Evolutionary conservation across 176 grass and related monocot species (phyloP).

Genomic region (Secale cereale): DNA sequence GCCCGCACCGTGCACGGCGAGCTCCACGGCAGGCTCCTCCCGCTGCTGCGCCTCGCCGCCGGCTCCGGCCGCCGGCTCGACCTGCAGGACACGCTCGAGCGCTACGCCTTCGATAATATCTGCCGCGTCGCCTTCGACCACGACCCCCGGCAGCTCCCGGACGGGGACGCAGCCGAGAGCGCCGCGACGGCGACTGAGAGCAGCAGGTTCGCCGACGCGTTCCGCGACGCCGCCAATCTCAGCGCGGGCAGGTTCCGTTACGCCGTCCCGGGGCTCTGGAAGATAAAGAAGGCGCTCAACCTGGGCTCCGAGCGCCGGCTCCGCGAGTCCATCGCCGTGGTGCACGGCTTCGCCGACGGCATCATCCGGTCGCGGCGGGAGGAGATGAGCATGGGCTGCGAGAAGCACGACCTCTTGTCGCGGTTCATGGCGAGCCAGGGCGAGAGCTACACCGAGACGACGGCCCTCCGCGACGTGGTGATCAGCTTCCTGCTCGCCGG

Average conservation of each 20-base stretch:
- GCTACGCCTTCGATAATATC: not conserved
- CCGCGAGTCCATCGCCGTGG: slow-evolving; percentile 43
- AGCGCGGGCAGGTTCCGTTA: not conserved
- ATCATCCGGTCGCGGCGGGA: slow-evolving; percentile 42
- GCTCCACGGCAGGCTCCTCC: not conserved
- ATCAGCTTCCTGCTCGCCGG: slow-evolving; percentile 67
- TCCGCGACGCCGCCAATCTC: not conserved
- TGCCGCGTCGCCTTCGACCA: slow-evolving; percentile 11
- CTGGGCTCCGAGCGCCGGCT: slow-evolving; percentile 52
- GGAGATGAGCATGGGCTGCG: slow-evolving; percentile 11
- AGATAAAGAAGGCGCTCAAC: slow-evolving; percentile 38
- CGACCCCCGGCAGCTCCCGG: not conserved
- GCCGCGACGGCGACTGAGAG: not conserved
- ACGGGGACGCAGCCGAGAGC: not conserved
- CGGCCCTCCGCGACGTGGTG: slow-evolving; percentile 70
- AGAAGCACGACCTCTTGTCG: slow-evolving; percentile 61
- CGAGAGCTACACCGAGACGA: slow-evolving; percentile 33
- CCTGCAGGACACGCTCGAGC: not conserved
- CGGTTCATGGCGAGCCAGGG: slow-evolving; percentile 45
- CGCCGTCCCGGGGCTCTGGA: not conserved
- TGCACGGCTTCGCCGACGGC: slow-evolving; percentile 50
- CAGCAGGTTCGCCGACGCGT: not conserved
- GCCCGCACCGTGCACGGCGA: not conserved
- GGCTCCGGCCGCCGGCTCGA: not conserved
- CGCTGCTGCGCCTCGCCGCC: not conserved